Evolutionary conservation across 768 basidiomycete species (phyloP).

Genomic region (Naganishia randhawae): DNA sequence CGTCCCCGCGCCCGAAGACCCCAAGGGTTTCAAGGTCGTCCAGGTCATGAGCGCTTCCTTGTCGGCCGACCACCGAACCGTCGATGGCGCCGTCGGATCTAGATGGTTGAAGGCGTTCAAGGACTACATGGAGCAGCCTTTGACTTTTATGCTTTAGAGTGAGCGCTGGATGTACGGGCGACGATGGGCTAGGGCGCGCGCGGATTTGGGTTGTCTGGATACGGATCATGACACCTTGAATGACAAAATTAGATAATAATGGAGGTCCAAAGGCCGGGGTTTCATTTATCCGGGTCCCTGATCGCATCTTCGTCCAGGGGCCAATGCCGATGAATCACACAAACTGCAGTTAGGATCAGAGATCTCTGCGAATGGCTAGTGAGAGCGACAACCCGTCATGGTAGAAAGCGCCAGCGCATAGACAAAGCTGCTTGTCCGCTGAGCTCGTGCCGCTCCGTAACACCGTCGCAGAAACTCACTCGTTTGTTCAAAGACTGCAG

Average conservation of each 20-base stretch:
- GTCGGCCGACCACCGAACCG: slow-evolving; percentile 89
- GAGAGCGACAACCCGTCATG: no score
- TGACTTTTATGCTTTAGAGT: slow-evolving; percentile 84
- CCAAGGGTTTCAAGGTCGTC: slow-evolving; percentile 88
- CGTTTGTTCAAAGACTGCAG: no score
- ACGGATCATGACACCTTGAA: slow-evolving; percentile 15
- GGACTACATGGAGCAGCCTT: slow-evolving; percentile 90
- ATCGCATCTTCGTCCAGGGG: no score
- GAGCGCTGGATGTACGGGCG: neutral
- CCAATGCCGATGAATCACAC: no score
- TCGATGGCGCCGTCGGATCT: slow-evolving; percentile 93
- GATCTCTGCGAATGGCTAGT: no score
- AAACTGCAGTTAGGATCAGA: no score
- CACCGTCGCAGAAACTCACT: no score
- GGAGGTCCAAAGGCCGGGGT: no score
- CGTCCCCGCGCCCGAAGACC: slow-evolving; percentile 79
- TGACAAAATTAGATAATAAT: slow-evolving; percentile 17
- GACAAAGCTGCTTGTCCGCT: no score
- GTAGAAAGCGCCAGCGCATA: no score
- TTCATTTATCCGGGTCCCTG: no score
- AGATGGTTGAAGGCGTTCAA: slow-evolving; percentile 90
- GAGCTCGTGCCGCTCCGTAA: no score
- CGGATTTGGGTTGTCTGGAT: neutral
- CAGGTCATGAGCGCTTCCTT: slow-evolving; percentile 94
- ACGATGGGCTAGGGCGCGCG: neutral